These are phyloP conservation scores for Leptodermis oblonga DNA, from an alignment of 257 asterid species.

Conservation along the genomic window DNA sequence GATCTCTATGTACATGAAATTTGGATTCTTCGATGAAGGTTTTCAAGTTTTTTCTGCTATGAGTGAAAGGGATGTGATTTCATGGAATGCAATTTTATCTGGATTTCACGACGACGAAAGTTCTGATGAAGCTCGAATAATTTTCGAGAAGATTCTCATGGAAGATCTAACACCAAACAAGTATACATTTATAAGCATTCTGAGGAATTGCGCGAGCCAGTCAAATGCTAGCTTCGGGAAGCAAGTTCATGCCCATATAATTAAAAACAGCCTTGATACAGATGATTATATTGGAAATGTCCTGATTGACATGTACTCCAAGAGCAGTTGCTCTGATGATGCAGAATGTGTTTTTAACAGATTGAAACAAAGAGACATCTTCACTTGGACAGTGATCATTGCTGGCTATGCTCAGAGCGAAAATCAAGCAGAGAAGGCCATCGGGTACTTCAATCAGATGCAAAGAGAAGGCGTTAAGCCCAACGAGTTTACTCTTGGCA, in stretches of 20 bases:
- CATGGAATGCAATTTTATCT: slow-evolving; percentile 78
- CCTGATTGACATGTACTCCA: slow-evolving; percentile 72
- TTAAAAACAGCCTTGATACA: slow-evolving; percentile 36
- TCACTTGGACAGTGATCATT: slow-evolving; percentile 63
- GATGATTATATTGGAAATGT: slow-evolving; percentile 57
- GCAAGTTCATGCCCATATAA: slow-evolving; percentile 63
- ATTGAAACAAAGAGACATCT: slow-evolving; percentile 50
- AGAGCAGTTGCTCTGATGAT: slow-evolving; percentile 51
- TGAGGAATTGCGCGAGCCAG: slow-evolving; percentile 62
- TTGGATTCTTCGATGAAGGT: slow-evolving; percentile 52
- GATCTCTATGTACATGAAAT: slow-evolving; percentile 74
- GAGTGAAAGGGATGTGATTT: slow-evolving; percentile 48
- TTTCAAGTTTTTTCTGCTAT: slow-evolving; percentile 41
- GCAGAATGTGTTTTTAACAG: slow-evolving; percentile 48
- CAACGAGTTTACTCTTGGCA: slow-evolving; percentile 67
- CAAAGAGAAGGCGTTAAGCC: slow-evolving; percentile 53
- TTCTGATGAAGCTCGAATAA: slow-evolving; percentile 48
- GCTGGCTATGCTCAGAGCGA: slow-evolving; percentile 58
- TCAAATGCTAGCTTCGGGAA: slow-evolving; percentile 47
- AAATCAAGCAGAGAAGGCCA: slow-evolving; percentile 69
- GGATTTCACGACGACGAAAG: slow-evolving; percentile 56
- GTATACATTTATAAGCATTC: slow-evolving; percentile 59
- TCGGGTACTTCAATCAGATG: slow-evolving; percentile 58
- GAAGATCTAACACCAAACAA: slow-evolving; percentile 67
- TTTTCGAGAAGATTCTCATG: slow-evolving; percentile 51